phyloP scores from a whole-genome alignment of 78 protist species.

The Protostelium mycophagum region DNA sequence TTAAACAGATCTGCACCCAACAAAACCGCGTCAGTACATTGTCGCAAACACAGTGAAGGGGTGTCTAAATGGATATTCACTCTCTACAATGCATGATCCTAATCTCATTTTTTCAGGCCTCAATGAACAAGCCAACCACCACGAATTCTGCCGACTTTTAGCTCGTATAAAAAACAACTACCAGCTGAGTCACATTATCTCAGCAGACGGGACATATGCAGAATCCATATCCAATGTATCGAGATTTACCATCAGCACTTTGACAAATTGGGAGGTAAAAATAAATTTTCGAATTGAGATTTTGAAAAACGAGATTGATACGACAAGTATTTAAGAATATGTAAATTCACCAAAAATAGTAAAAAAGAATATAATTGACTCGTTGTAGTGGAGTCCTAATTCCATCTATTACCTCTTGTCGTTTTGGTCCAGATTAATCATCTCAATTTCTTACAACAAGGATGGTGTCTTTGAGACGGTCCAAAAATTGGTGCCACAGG shows the following conservation, averaged over 20 bases:
- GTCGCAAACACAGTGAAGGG: no score
- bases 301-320: no score
- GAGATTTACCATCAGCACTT: neutral
- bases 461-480: neutral
- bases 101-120: neutral
- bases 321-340: no score
- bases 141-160: constrained; percentile 46
- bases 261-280: neutral
- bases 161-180: constrained; percentile 40
- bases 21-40: no score
- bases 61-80: no score
- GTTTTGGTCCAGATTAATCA: neutral
- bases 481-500: neutral
- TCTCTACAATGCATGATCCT: neutral
- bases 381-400: neutral
- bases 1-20: no score
- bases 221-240: neutral
- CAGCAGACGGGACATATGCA: neutral
- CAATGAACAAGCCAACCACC: constrained; percentile 10
- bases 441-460: neutral
- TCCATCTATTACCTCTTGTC: neutral
- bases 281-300: neutral
- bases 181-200: constrained; percentile 25
- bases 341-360: no score
- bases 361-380: neutral